These are phyloP conservation scores for Diaporthe batatas DNA, from an alignment of 2,329 filamentous ascomycete species.

Conservation along the genomic window DNA sequence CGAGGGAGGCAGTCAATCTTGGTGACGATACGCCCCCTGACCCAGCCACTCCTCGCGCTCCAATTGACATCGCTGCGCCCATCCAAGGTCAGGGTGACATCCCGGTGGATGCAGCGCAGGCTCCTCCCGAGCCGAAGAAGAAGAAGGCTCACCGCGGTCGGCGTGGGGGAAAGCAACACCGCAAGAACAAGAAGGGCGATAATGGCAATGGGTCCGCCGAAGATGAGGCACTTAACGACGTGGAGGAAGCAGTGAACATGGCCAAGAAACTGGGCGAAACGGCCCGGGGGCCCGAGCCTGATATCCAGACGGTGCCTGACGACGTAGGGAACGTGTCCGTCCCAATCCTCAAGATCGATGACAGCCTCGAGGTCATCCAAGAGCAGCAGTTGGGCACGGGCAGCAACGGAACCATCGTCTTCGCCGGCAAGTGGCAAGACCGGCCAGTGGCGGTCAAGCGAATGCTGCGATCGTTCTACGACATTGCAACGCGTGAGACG, in stretches of 20 bases:
- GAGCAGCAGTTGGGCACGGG: conserved; percentile 79
- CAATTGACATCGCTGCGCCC: neutral
- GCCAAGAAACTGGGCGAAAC: conserved; percentile 69
- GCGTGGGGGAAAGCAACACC: conserved; percentile 78
- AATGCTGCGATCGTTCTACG: conserved; percentile 96
- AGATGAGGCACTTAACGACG: conserved; percentile 61
- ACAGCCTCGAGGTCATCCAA: conserved; percentile 74
- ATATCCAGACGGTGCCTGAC: conserved; percentile 69
- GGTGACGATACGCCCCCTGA: neutral
- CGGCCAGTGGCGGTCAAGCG: conserved; percentile 95
- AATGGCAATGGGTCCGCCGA: conserved; percentile 64
- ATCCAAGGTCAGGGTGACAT: neutral
- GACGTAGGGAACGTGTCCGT: conserved; percentile 72
- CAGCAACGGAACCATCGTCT: conserved; percentile 97
- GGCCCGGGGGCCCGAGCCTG: conserved; percentile 69
- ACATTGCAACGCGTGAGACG: conserved; percentile 95
- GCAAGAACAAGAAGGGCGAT: conserved; percentile 69
- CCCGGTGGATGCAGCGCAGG: conserved; percentile 33
- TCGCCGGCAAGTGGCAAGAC: conserved; percentile 93
- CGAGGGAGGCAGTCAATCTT: conserved; percentile 4
- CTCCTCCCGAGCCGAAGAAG: conserved; percentile 63
- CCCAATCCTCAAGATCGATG: conserved; percentile 72
- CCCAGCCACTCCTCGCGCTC: neutral
- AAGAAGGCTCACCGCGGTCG: conserved; percentile 78
- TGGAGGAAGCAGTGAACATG: conserved; percentile 73